phyloP scores from a whole-genome alignment of 805 yeast genomes.

The Schizosaccharomyces pombe region DNA sequence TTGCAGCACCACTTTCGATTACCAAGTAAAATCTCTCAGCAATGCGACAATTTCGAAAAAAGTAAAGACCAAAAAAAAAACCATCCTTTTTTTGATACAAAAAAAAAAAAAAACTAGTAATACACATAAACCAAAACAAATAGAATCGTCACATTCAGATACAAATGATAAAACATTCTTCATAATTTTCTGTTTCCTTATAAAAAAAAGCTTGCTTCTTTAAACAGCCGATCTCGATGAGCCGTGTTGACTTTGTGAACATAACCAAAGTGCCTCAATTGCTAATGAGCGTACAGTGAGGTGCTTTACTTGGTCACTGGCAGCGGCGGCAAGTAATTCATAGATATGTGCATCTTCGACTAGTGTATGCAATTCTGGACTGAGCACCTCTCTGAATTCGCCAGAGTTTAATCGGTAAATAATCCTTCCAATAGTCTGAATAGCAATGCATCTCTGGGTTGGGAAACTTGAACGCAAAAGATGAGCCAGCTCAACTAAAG shows the following conservation, averaged over 20 bases:
- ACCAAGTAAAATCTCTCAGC: too few relatives aligned
- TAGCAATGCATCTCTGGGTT: conserved; percentile 68
- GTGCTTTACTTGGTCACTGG: conserved; percentile 44
- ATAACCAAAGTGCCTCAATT: conserved; percentile 73
- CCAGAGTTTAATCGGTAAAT: conserved; percentile 51
- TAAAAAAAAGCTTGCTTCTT: not conserved
- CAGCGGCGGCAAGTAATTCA: conserved; percentile 37
- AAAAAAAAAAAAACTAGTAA: too few relatives aligned
- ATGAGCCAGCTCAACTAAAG: conserved; percentile 59
- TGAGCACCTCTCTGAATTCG: conserved; percentile 22
- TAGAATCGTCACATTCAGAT: too few relatives aligned
- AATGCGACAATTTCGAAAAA: too few relatives aligned
- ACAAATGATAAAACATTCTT: not conserved
- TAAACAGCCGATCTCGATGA: not conserved
- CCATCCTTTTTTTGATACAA: too few relatives aligned
- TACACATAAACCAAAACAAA: too few relatives aligned
- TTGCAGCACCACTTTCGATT: too few relatives aligned
- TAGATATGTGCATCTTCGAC: conserved; percentile 37
- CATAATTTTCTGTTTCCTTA: not conserved
- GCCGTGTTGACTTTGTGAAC: conserved; percentile 23
- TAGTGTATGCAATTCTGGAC: conserved; percentile 12
- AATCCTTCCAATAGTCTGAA: conserved; percentile 69
- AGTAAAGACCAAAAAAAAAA: too few relatives aligned
- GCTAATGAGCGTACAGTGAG: conserved; percentile 64
- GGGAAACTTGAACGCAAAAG: conserved; percentile 55